Evolutionary conservation across 495 filamentous ascomycete species (phyloP).

Genomic region (Annulohypoxylon nitens): DNA sequence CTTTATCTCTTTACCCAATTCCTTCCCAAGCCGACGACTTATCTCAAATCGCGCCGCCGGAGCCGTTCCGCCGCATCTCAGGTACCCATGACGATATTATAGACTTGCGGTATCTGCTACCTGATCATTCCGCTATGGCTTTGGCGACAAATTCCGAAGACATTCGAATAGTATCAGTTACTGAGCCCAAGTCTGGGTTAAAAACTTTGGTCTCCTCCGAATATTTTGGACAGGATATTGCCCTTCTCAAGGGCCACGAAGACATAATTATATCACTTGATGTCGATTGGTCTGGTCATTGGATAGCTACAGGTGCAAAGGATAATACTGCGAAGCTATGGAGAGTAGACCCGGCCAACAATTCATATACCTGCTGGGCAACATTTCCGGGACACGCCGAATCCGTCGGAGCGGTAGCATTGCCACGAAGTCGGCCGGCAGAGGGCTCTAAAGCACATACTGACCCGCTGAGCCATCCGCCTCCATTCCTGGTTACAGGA

Average conservation of each 20-base stretch:
- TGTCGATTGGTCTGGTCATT: conserved; percentile 94
- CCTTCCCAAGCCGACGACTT: conserved; percentile 50
- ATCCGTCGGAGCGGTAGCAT: conserved; percentile 89
- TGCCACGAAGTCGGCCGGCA: conserved; percentile 76
- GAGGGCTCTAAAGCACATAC: conserved; percentile 71
- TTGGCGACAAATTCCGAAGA: conserved; percentile 96
- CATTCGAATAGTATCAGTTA: conserved; percentile 81
- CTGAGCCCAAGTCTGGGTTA: conserved; percentile 48
- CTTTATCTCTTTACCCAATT: conserved; percentile 78
- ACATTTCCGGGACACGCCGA: conserved; percentile 92
- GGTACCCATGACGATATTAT: conserved; percentile 98
- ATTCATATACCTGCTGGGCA: conserved; percentile 81
- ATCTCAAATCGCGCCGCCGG: conserved; percentile 50
- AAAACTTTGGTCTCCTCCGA: conserved; percentile 55
- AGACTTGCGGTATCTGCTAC: conserved; percentile 86
- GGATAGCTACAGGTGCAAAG: conserved; percentile 95
- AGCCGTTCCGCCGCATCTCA: conserved; percentile 79
- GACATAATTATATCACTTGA: conserved; percentile 97
- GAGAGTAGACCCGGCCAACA: conserved; percentile 82
- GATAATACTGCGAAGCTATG: conserved; percentile 95
- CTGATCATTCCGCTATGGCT: conserved; percentile 83
- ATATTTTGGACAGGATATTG: conserved; percentile 90
- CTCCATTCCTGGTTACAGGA: conserved; percentile 86
- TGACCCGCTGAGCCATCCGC: conserved; percentile 81
- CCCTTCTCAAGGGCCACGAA: conserved; percentile 85